Conservation (phyloP, 306 rosid species). For the Vicia sativa region DNA sequence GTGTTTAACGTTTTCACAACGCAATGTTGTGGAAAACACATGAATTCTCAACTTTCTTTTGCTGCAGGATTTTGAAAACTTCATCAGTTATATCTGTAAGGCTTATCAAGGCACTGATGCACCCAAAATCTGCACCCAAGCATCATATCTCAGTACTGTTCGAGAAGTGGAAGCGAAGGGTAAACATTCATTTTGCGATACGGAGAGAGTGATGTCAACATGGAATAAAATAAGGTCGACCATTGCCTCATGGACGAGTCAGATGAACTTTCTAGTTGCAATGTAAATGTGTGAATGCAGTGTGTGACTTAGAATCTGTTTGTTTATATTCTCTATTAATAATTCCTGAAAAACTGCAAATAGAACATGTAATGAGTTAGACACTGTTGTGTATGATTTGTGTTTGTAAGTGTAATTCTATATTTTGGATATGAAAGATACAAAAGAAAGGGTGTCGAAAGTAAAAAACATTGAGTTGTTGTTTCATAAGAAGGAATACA, state of each 20-base stretch:
- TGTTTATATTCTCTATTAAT: too few relatives aligned
- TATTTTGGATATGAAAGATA: neutral
- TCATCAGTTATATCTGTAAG: constrained; percentile 67
- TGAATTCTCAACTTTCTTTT: constrained; percentile 23
- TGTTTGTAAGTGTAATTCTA: neutral
- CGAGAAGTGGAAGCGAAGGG: constrained; percentile 30
- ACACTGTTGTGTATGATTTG: too few relatives aligned
- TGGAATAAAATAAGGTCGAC: constrained; percentile 49
- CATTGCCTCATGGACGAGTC: constrained; percentile 47
- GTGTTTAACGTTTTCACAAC: neutral
- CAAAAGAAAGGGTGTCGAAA: neutral
- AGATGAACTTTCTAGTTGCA: constrained; percentile 42
- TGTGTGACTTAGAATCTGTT: constrained; percentile 17
- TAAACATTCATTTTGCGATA: constrained; percentile 38
- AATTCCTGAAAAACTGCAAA: too few relatives aligned
- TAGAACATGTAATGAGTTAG: too few relatives aligned
- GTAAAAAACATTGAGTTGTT: neutral
- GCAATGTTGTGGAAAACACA: neutral
- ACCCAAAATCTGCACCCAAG: constrained; percentile 53
- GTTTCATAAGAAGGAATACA: neutral
- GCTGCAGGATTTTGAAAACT: constrained; percentile 75
- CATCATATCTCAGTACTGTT: constrained; percentile 42
- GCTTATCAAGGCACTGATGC: constrained; percentile 62
- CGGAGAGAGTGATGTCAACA: constrained; percentile 32
- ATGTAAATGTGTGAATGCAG: too few relatives aligned